Evolutionary conservation across 2,329 filamentous ascomycete genomes (phyloP), one percentile per base, ranked within the genome.

Genomic region (Aspergillus neotritici): DNA sequence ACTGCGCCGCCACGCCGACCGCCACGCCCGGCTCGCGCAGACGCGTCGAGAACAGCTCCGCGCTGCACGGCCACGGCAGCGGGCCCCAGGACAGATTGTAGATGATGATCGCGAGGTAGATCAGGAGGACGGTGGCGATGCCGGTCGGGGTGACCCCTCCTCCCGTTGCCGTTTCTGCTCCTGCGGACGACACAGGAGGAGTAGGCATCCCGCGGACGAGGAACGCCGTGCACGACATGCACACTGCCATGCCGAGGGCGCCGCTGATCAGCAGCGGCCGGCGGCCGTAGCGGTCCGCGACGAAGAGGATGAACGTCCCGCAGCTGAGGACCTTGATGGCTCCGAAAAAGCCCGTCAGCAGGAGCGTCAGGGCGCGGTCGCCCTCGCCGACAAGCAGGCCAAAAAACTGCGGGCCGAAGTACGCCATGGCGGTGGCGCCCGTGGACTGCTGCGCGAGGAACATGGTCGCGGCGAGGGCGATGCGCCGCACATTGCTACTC

Each of bases 401-500:
- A 55, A 78, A 78, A 57, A 76, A 77, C 51, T 79, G 75, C 4
- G 75, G 74, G 0, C 72, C 73, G 41, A 76, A 78, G 57, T 77
- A 77, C 10, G 74, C 74, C 50, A 78, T 70, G 0, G 76, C 75
- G 0, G 75, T 78, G 5, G 74, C 73, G 2, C 75, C 75, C 1
- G 74, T 78, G 3, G 74, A 72, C 46, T 77, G 74, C 49, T 77
- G 74, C 0, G 72, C 71, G 2, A 71, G 65, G 52, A 79, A 78
- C 36, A 78, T 61, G 1, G 66, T 65, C 34, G 71, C 67, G 0
- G 68, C 73, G 3, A 71, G 64, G 25, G 67, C 48, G 3, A 75
- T 57, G 1, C 71, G 67, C 40, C 64, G 69, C 43, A 70, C 58
- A 47, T 75, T 74, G 12, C 72, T 68, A 4, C 62, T 41, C 44